Evolutionary conservation across 176 grass and related monocot species (phyloP).

Genomic region (Hordeum marinum): DNA sequence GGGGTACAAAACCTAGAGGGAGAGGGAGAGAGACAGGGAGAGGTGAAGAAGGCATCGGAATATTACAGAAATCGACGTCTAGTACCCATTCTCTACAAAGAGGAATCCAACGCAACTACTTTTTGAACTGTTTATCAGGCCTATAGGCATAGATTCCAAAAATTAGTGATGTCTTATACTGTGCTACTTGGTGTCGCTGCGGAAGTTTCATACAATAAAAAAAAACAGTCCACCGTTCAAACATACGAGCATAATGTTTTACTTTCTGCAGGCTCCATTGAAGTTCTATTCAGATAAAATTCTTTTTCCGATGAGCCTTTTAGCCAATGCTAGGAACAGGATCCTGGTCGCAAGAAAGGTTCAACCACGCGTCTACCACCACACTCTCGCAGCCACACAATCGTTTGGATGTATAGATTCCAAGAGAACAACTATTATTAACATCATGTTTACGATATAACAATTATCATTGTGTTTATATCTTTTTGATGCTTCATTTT

Average conservation of each 20-base stretch:
- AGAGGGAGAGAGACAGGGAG: too few relatives aligned
- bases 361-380: not conserved
- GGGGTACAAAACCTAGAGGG: not conserved
- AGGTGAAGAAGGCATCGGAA: not conserved
- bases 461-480: not conserved
- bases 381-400: not conserved
- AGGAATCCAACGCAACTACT: not conserved
- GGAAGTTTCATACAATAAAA: not conserved
- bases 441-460: not conserved
- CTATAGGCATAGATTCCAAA: constrained; percentile 22
- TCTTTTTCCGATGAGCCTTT: not conserved
- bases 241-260: not conserved
- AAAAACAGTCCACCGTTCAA: not conserved
- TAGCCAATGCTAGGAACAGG: too few relatives aligned
- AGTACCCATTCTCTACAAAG: constrained; percentile 10
- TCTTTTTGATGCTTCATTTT: too few relatives aligned
- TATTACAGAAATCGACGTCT: constrained; percentile 26
- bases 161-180: not conserved
- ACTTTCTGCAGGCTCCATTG: not conserved
- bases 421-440: not conserved
- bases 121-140: not conserved
- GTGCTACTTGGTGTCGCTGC: not conserved
- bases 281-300: constrained; percentile 10
- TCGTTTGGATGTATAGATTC: not conserved
- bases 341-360: not conserved